Evolutionary conservation across 345 rosid species (phyloP), one percentile per base, ranked within the genome.

Genomic region (Viola odorata): DNA sequence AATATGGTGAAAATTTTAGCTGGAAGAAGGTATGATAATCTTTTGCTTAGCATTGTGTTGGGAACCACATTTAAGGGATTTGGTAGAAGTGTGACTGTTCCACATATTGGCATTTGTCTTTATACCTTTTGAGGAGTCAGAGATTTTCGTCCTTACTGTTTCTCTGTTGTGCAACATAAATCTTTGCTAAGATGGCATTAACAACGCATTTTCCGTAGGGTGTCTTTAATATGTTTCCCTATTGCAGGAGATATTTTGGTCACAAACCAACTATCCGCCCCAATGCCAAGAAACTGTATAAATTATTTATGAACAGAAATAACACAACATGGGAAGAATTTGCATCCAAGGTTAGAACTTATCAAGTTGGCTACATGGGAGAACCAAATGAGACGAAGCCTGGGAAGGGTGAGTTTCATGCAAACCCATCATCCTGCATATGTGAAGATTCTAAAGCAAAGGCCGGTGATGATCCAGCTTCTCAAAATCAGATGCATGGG

Each of bases 1-100:
- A 92, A 92, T 87, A 92, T 89, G 98, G 98, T 91, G 51, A 79
- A 81, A 71, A 92, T 92, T 38, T 77, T 92, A 75, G 96, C 98
- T 61, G 98, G 98, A 68, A 71, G 96, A 76, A 82, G 98, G 98
- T 85, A 79, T 51, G 60, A 48, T 63, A 13, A 64, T 50, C 32
- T 4, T 52, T 56, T 51, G 32, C 11, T 63, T 54, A 11, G 0
- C 37, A 5, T 36, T 38, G 14, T 54, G 36, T 37, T 54, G 13
- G 37, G 41, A 12, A 51, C 38, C 23, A 12, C 12, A 14, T 42
- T 42, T 11, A 12, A 47, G 32, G 32, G 32, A 23, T 2, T 23
- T 23, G 32, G 32, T 23, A 23, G 32, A 23, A 23, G 32, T 23
- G 32, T 23, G 32, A 23, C 32, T 23, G 32, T 23, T 23, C 32